phyloP scores from a whole-genome alignment of 2,329 filamentous ascomycete species.

The Escovopsis sp. region DNA sequence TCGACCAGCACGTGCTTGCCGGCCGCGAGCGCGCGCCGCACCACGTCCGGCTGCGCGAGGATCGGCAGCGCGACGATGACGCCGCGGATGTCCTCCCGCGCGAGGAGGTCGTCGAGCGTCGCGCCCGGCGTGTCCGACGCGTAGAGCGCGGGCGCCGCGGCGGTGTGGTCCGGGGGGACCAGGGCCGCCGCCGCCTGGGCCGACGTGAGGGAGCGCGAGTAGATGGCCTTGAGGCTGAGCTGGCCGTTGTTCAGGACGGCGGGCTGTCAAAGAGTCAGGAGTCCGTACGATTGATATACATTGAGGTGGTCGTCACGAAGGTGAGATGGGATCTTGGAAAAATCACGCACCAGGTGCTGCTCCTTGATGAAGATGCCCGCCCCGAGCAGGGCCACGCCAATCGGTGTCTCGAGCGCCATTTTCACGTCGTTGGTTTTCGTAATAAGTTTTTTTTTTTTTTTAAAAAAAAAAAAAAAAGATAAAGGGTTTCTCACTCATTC shows the following conservation, averaged over 20 bases:
- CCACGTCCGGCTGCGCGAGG: conserved; percentile 39
- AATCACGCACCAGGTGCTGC: conserved; percentile 34
- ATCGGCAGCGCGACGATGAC: conserved; percentile 51
- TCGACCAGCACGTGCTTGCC: conserved; percentile 58
- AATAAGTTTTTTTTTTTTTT: too few species aligned
- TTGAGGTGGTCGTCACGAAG: too few species aligned
- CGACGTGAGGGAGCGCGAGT: conserved; percentile 46
- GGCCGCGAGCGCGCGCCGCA: conserved; percentile 43
- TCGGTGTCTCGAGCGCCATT: conserved; percentile 10
- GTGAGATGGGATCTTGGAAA: not conserved
- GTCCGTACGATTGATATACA: not conserved
- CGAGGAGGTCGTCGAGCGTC: conserved; percentile 35
- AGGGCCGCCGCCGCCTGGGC: conserved; percentile 32
- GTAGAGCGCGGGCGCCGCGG: conserved; percentile 33
- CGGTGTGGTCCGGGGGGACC: conserved; percentile 13
- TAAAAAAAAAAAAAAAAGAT: too few species aligned
- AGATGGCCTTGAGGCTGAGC: conserved; percentile 48
- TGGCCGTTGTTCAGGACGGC: conserved; percentile 38
- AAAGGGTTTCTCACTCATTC: not conserved
- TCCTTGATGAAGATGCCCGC: conserved; percentile 48
- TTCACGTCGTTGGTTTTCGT: not conserved
- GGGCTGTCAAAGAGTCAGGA: conserved; percentile 22
- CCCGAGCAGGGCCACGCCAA: conserved; percentile 46
- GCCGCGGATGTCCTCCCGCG: conserved; percentile 36
- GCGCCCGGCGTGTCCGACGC: conserved; percentile 36